phyloP scores from a whole-genome alignment of 306 rosid species.

The Mucuna pruriens region DNA sequence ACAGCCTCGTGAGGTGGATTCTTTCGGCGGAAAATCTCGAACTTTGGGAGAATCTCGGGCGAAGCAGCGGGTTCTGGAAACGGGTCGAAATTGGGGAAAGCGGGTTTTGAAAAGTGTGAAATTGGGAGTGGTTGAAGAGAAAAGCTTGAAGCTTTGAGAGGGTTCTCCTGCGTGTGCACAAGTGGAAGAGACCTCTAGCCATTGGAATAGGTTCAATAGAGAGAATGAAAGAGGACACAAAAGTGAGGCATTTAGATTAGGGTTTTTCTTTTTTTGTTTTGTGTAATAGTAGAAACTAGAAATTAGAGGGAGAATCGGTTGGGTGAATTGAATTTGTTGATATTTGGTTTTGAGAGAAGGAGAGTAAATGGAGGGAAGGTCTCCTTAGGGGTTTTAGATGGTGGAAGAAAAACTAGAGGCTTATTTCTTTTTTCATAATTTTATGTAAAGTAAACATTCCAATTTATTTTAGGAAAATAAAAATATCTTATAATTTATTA shows the following conservation, averaged over 20 bases:
- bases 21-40: constrained; percentile 30
- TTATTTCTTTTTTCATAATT: too few species aligned
- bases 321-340: not conserved
- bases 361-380: constrained; percentile 42
- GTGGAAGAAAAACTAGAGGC: not conserved
- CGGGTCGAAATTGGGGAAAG: constrained; percentile 44
- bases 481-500: too few species aligned
- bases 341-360: constrained; percentile 17
- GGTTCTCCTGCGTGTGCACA: constrained; percentile 52
- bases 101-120: constrained; percentile 29
- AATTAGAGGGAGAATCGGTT: not conserved
- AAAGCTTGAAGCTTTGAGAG: constrained; percentile 46
- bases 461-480: not conserved
- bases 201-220: constrained; percentile 44
- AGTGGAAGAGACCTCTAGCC: constrained; percentile 65
- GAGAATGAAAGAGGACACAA: not conserved
- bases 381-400: constrained; percentile 26
- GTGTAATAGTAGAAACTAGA: not conserved
- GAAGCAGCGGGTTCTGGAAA: constrained; percentile 22
- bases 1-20: constrained; percentile 37
- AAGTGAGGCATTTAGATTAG: not conserved
- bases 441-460: not conserved
- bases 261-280: not conserved
- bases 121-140: constrained; percentile 34
- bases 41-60: constrained; percentile 23